Percentiles rank a stretch among this genome's conserved stretches.
Conservation (phyloP, 2,329 filamentous ascomycete species). For the Epichloe sibirici region DNA sequence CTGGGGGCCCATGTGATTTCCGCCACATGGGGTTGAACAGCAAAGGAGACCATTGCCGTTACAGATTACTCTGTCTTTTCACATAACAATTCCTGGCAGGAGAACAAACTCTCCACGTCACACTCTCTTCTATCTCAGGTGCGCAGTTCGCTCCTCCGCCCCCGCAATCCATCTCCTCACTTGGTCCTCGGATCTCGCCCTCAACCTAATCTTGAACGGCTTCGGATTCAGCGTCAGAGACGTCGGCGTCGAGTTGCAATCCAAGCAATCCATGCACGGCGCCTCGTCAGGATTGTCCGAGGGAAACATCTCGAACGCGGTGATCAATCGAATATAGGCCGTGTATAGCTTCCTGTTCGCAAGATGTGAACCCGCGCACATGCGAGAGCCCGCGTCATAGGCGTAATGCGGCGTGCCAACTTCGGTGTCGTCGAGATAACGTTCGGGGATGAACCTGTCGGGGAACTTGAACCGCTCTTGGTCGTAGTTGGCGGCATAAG, state of each 20-base stretch:
- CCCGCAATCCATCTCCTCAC: constrained; percentile 40
- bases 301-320: constrained; percentile 42
- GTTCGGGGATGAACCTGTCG: constrained; percentile 53
- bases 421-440: constrained; percentile 48
- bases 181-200: constrained; percentile 30
- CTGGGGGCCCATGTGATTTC: too few species aligned
- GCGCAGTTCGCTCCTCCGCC: constrained; percentile 38
- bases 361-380: constrained; percentile 52
- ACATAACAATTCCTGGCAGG: too few species aligned
- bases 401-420: constrained; percentile 47
- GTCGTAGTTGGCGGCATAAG: constrained; percentile 66
- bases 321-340: constrained; percentile 45
- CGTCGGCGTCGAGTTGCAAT: constrained; percentile 44
- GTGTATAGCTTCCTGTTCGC: constrained; percentile 52
- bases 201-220: constrained; percentile 47
- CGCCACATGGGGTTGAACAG: too few species aligned
- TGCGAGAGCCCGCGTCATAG: constrained; percentile 50
- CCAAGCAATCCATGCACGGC: constrained; percentile 43
- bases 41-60: too few species aligned
- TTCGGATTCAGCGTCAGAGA: constrained; percentile 49
- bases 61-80: too few species aligned
- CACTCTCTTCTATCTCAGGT: constrained; percentile 11
- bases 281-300: constrained; percentile 31
- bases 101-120: too few species aligned
- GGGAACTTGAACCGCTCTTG: constrained; percentile 53